Evolutionary conservation across 768 basidiomycete genomes (phyloP), one percentile per base, ranked within the genome.

Genomic region (Mycena alexandri): DNA sequence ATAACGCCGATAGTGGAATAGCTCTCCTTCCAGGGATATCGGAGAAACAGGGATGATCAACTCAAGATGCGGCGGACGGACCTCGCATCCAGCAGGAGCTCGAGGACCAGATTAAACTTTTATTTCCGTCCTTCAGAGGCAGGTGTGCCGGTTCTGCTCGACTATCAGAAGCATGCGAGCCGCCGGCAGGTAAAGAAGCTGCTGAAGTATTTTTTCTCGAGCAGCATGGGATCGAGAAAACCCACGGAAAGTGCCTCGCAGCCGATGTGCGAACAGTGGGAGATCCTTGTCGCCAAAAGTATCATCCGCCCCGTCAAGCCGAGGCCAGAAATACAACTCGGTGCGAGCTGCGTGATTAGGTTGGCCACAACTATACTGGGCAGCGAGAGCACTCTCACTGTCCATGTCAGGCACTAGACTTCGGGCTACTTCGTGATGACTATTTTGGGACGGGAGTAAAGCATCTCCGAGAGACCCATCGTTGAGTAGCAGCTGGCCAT

Each of bases 1-100:
- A 71, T 53, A 71, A 46, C 29, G 70, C 63, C 17, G 70, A 71
- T n/a, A 46, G 17, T 68, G 42, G 19, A 47, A 61, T 21, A 71
- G 53, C 63, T 71, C 70, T 52, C 68, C 63, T 17, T 50, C 51
- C 10, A 71, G 46, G 17, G 58, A 56, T 19, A 58, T 65, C 21
- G 63, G 54, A 36, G 66, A 61, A 46, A 71, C 34, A 24, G 66
- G 66, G 19, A 71, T 71, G n/a, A 36, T 33, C 24, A 71, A 24
- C 3, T 24, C 25, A 10, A 71, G 66, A 19, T 50, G 52, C 16
- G 57, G 36, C 17, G 70, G 52, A 29, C 57, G 52, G 41, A 34
- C 41, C 29, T 52, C 47, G 38, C 13, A 33, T 25, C 9, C 6
- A 29, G 29, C 29, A 29, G 29, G 6, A 29, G 29, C 29, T 29